A percentile compares a stretch with the other conserved stretches of the same genome.
phyloP scores from a whole-genome alignment of 139 green algal genomes.

The Spirogloea muscicola region DNA sequence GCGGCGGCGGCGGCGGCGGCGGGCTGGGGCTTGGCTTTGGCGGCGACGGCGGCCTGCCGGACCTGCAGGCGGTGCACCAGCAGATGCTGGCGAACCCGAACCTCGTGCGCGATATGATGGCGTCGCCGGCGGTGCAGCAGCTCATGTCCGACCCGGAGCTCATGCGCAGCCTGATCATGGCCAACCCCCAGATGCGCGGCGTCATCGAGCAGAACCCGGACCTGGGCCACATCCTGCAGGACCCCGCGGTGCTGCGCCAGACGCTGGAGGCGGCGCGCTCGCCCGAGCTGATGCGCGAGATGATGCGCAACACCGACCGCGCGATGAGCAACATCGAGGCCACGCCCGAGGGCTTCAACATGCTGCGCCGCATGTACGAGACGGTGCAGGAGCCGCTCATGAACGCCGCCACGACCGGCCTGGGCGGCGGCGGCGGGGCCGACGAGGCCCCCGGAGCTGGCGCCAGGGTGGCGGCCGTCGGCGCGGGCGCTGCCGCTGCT shows the following conservation, averaged over 20 bases:
- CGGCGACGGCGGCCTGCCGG: neutral
- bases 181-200: conserved; percentile 71
- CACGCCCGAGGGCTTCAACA: conserved; percentile 93
- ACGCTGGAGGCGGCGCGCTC: conserved; percentile 75
- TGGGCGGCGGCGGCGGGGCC: neutral
- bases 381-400: conserved; percentile 82
- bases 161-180: conserved; percentile 68
- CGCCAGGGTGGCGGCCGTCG: too few species aligned
- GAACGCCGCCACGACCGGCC: conserved; percentile 57
- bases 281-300: conserved; percentile 88
- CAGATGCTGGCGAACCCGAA: conserved; percentile 52
- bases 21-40: neutral
- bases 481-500: neutral
- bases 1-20: conserved; percentile 1
- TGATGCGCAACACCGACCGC: conserved; percentile 75
- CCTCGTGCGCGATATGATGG: conserved; percentile 66
- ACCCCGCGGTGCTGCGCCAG: conserved; percentile 80
- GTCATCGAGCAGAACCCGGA: conserved; percentile 87
- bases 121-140: conserved; percentile 63
- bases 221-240: conserved; percentile 79
- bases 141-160: conserved; percentile 82
- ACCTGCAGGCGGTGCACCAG: conserved; percentile 40
- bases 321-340: conserved; percentile 90
- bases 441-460: neutral
- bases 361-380: conserved; percentile 83